phyloP scores from a whole-genome alignment of 225 moss, liverwort and hornwort genomes.

The Anthoceros angustus region DNA sequence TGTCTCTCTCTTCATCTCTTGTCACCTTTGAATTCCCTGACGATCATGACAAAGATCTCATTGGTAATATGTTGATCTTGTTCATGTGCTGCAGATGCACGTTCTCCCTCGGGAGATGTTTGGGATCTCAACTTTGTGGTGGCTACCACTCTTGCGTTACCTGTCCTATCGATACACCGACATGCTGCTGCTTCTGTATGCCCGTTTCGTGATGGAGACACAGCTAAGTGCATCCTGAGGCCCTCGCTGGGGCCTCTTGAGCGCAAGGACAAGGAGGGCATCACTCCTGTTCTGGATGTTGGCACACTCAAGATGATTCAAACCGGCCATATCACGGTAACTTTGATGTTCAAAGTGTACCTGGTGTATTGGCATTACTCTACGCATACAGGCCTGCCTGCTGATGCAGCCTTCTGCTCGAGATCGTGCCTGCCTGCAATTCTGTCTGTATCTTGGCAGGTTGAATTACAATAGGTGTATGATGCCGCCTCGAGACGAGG shows the following conservation, averaged over 20 bases:
- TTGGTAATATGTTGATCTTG: too few species aligned
- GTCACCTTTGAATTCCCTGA: too few species aligned
- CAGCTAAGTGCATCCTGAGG: slow-evolving; percentile 36
- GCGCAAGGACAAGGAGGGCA: slow-evolving; percentile 44
- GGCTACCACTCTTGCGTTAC: too few species aligned
- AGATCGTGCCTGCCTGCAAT: too few species aligned
- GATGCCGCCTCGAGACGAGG: too few species aligned
- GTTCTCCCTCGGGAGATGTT: slow-evolving; percentile 24
- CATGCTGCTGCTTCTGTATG: slow-evolving; percentile 17
- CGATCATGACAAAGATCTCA: too few species aligned
- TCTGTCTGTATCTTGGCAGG: too few species aligned
- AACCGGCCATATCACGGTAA: slow-evolving; percentile 66
- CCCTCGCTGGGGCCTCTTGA: slow-evolving; percentile 63
- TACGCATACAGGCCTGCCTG: too few species aligned
- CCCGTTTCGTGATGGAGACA: slow-evolving; percentile 42
- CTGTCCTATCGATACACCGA: neutral
- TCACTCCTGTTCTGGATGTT: slow-evolving; percentile 82
- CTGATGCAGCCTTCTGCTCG: too few species aligned
- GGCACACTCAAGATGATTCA: slow-evolving; percentile 76
- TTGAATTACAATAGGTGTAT: too few species aligned
- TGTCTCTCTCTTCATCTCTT: too few species aligned
- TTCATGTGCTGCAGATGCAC: slow-evolving; percentile 11
- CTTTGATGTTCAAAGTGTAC: neutral
- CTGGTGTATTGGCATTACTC: neutral
- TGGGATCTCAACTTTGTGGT: slow-evolving; percentile 11